phyloP scores from a whole-genome alignment of 352 stramenopile species.

The Pythium sp. region DNA sequence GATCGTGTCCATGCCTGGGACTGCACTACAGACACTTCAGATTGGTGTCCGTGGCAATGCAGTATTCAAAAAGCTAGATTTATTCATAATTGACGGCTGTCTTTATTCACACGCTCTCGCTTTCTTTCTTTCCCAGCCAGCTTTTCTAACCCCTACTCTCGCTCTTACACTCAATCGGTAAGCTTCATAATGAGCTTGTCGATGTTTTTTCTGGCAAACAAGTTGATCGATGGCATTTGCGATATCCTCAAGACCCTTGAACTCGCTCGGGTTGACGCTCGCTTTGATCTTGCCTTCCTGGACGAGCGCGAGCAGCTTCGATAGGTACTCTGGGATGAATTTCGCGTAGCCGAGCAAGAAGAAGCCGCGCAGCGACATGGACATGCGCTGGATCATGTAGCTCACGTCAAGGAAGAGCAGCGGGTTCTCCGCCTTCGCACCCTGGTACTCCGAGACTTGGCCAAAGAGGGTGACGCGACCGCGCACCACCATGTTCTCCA shows the following conservation, averaged over 20 bases:
- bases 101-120: neutral
- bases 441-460: slow-evolving; percentile 41
- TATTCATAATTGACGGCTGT: neutral
- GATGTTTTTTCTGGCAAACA: slow-evolving; percentile 50
- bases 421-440: slow-evolving; percentile 21
- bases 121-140: neutral
- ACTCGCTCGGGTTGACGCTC: slow-evolving; percentile 29
- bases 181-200: slow-evolving; percentile 68
- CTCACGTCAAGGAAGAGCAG: slow-evolving; percentile 11
- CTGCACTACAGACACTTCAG: too few species aligned
- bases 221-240: slow-evolving; percentile 43
- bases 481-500: slow-evolving; percentile 27
- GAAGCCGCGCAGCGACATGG: slow-evolving; percentile 32
- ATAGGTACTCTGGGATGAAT: slow-evolving; percentile 34
- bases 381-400: slow-evolving; percentile 18
- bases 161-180: neutral
- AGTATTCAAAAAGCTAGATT: neutral
- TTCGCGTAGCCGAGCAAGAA: slow-evolving; percentile 32
- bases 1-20: too few species aligned
- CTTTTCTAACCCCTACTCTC: neutral
- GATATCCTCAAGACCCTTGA: slow-evolving; percentile 49
- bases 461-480: slow-evolving; percentile 45
- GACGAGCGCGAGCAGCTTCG: slow-evolving; percentile 38
- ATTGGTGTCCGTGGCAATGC: neutral
- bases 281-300: slow-evolving; percentile 40